Evolutionary conservation across 495 filamentous ascomycete genomes (phyloP), one percentile per base, ranked within the genome.

Genomic region (Thermothielavioides terrestris): DNA sequence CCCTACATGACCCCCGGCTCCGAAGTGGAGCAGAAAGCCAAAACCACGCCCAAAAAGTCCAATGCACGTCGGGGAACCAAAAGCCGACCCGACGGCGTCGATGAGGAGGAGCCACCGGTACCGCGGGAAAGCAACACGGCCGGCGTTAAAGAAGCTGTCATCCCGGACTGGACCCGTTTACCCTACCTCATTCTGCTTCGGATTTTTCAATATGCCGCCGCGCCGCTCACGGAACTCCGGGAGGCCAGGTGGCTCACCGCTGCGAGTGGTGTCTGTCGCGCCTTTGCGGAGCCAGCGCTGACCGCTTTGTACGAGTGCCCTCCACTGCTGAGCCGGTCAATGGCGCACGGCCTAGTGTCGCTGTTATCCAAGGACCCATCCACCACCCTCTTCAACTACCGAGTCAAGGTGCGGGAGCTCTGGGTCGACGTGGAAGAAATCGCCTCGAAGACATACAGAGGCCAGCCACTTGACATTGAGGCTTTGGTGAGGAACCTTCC

Each of bases 251-350:
- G 79, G 79, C 77, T 94, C 11, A 46, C 83, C 3, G 66, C 75
- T 20, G 65, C 79, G 15, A 79, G 84, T 10, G 62, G 75, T 9
- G 59, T 81, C 12, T 90, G 86, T 50, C 77, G 74, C 34, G 64
- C 70, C 4, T 89, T 90, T 49, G 65, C 76, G 6, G 84, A 90
- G 54, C 84, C 89, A 5, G 85, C 88, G 6, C 66, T 95, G 15
- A 80, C 83, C 12, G 83, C 76, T 11, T 71, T 92, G 4, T 92
- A 90, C 61, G 67, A 78, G 28, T 77, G 73, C 3, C 88, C 88
- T 0, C 82, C 85, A 0, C 63, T 56, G 68, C 73, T 46, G 51
- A 71, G 39, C 69, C 76, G 53, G 67, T 67, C 20, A 67, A 80
- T 64, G 63, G 74, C 56, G 2, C 68, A 74, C 39, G 52, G 51